These are phyloP conservation scores for Euptelea pleiosperma DNA, from an alignment of 164 flowering plant genomes.

Conservation along the genomic window DNA sequence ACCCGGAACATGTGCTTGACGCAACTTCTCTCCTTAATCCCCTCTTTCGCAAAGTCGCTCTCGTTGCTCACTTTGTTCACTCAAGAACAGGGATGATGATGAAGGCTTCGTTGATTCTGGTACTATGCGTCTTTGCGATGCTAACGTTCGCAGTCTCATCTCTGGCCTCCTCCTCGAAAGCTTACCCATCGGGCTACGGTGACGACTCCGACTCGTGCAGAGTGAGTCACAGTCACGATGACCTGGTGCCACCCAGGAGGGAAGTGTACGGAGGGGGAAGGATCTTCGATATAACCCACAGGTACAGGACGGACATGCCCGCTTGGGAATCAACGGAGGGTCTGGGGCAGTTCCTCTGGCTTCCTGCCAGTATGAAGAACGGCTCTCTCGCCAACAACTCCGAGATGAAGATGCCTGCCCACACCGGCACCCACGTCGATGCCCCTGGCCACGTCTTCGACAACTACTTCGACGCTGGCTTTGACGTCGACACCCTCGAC, in stretches of 20 bases:
- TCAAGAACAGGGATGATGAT: neutral
- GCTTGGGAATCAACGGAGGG: constrained; percentile 48
- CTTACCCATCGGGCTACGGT: constrained; percentile 27
- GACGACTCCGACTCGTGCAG: constrained; percentile 17
- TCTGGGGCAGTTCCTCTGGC: constrained; percentile 69
- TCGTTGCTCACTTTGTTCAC: too few species aligned
- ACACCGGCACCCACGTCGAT: constrained; percentile 93
- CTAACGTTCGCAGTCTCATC: neutral
- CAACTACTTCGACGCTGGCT: constrained; percentile 86
- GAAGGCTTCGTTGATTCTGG: neutral
- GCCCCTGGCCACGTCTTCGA: constrained; percentile 91
- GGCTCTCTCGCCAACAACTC: constrained; percentile 78
- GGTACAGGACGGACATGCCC: constrained; percentile 53
- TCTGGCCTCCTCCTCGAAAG: constrained; percentile 3
- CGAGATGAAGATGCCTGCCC: constrained; percentile 70
- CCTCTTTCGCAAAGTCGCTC: too few species aligned
- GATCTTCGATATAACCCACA: constrained; percentile 74
- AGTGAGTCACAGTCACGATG: constrained; percentile 8
- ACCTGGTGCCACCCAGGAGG: constrained; percentile 25
- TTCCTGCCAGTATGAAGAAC: constrained; percentile 71
- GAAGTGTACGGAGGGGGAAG: constrained; percentile 35
- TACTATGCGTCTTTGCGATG: neutral
- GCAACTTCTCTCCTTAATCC: too few species aligned
- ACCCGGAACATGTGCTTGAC: too few species aligned
- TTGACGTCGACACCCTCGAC: constrained; percentile 86